phyloP scores from a whole-genome alignment of 176 grass and related monocot genomes.

The Triticum dicoccoides region DNA sequence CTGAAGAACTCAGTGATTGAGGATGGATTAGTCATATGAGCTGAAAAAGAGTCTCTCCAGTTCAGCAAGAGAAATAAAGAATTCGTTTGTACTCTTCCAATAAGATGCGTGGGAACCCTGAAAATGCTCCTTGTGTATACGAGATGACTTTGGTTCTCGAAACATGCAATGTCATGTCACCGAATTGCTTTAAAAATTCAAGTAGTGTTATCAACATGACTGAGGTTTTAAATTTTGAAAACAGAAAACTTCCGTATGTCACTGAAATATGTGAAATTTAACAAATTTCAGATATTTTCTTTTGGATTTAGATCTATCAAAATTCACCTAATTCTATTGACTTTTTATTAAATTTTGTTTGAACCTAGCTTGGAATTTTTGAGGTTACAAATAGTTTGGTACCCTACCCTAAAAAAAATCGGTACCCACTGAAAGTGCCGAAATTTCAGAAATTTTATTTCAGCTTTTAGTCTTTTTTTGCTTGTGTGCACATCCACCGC shows the following conservation, averaged over 20 bases:
- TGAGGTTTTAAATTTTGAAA: neutral
- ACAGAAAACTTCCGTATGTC: neutral
- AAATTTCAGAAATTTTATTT: too few relatives aligned
- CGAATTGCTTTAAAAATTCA: neutral
- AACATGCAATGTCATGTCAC: neutral
- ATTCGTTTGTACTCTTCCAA: constrained; percentile 30
- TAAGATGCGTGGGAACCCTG: constrained; percentile 25
- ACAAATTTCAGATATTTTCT: too few relatives aligned
- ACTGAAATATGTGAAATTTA: neutral
- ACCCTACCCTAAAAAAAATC: neutral
- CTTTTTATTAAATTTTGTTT: neutral
- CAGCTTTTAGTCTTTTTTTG: too few relatives aligned
- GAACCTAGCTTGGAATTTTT: neutral
- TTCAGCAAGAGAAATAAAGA: constrained; percentile 4
- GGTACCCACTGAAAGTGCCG: neutral
- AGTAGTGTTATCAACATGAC: neutral
- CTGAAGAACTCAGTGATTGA: constrained; percentile 78
- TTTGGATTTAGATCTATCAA: neutral
- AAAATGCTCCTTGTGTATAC: constrained; percentile 11
- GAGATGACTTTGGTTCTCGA: neutral
- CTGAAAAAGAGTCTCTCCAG: neutral
- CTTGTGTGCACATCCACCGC: too few relatives aligned
- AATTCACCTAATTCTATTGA: neutral
- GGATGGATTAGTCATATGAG: constrained; percentile 70
- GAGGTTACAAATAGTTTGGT: neutral